Evolutionary conservation across 2,329 filamentous ascomycete species (phyloP).

Genomic region (Penicillium sp.): DNA sequence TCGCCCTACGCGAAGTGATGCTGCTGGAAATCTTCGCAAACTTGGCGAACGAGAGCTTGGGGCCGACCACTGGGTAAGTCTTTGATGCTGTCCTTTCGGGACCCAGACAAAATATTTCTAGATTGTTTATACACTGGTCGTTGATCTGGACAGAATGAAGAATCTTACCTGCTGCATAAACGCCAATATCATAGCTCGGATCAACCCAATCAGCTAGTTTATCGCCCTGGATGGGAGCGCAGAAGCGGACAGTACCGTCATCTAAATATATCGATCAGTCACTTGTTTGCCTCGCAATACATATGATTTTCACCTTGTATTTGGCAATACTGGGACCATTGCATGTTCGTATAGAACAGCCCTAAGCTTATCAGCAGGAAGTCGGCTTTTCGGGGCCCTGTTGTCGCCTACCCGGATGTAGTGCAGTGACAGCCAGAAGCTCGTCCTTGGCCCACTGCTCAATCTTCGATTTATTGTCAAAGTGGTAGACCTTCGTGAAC

Average conservation of each 20-base stretch:
- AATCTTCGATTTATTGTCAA: conserved; percentile 18
- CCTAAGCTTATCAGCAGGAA: not conserved
- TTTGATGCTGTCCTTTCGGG: conserved; percentile 11
- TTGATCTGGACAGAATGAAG: no score
- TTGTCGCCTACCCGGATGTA: conserved; percentile 15
- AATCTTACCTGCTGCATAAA: conserved; percentile 18
- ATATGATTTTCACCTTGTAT: not conserved
- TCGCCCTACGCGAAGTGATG: conserved; percentile 8
- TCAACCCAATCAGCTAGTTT: conserved; percentile 20
- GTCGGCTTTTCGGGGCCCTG: no score
- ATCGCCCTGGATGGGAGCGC: conserved; percentile 9
- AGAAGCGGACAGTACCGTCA: conserved; percentile 17
- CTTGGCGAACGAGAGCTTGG: conserved; percentile 7
- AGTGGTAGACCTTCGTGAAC: conserved; percentile 14
- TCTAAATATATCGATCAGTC: not conserved
- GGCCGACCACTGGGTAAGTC: conserved; percentile 11
- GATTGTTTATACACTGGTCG: not conserved
- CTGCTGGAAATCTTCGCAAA: conserved; percentile 11
- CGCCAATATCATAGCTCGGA: conserved; percentile 19
- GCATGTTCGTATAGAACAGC: conserved; percentile 18
- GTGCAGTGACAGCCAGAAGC: conserved; percentile 12
- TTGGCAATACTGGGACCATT: conserved; percentile 16
- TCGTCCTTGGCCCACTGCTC: conserved; percentile 14
- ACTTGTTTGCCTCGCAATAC: not conserved
- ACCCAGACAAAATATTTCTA: conserved; percentile 8